Base-by-base conservation (phyloP, 2,329 filamentous ascomycete species). In the Aspergillus vadensis region DNA sequence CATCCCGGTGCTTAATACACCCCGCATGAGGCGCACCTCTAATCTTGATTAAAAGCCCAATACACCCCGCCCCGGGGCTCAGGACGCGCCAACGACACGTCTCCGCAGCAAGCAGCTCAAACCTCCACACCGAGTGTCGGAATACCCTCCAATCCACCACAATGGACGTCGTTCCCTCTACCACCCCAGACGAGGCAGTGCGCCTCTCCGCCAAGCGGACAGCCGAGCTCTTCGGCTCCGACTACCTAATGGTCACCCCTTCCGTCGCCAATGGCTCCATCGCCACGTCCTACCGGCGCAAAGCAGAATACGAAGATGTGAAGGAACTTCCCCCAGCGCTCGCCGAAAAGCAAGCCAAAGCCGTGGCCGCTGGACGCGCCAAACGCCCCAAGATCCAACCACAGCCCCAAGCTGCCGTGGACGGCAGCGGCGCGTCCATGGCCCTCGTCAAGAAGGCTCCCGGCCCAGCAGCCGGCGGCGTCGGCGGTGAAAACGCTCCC, bases 291-390 rank as follows among this genome's bases (percentile, higher is more conserved):
- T 81, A 80, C 69, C 73, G 79, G 64, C 70, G 78, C 60, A 79
- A 78, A 72, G 72, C 71, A 58, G 92, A 97, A 79, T 97, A 97
- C 76, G 85, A 88, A 68, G 82, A 88, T 70, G 88, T 95, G 21
- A 86, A 87, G 72, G 88, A 90, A 63, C 83, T 97, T 3, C 93
- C 93, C 5, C 86, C 89, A 21, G 86, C 86, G 1, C 83, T 97
- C 19, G 91, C 91, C 38, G 88, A 91, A 21, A 95, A 93, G 74
- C 89, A 93, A 75, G 88, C 90, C 14, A 85, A 82, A 69, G 83
- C 85, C 39, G 78, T 86, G n/a, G 84, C 83, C 12, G 83, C 83
- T 8, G 83, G 85, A 62, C 82, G 87, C 65, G 82, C 86, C 66
- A 91, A 88, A 75, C 85, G 88, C 68, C 80, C 83, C 38, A 87